A percentile compares a stretch with the other conserved stretches of the same genome.
Conservation (phyloP, 441 rosid species). For the Arabidopsis hybrid region DNA sequence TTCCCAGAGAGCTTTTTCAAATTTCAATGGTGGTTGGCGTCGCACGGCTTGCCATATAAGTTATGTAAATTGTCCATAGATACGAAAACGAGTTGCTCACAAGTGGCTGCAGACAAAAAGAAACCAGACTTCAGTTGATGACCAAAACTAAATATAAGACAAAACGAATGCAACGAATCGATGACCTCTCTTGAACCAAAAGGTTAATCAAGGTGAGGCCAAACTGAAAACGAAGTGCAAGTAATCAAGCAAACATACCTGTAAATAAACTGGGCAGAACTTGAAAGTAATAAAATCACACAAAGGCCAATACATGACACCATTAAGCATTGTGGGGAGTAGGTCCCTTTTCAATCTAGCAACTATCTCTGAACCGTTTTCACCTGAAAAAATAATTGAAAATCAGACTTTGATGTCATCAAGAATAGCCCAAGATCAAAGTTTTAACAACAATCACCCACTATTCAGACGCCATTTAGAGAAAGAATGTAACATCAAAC, state of each 20-base stretch:
- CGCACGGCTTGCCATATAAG: constrained; percentile 79
- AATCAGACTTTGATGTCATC: not conserved
- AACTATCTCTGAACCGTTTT: constrained; percentile 61
- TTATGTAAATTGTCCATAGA: constrained; percentile 84
- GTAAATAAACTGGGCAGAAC: constrained; percentile 82
- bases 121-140: constrained; percentile 19
- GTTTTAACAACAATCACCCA: not conserved
- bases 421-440: not conserved
- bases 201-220: not conserved
- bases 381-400: constrained; percentile 54
- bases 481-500: not conserved
- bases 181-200: not conserved
- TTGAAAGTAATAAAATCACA: constrained; percentile 90
- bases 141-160: not conserved
- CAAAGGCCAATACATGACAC: constrained; percentile 87
- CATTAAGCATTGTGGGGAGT: constrained; percentile 73
- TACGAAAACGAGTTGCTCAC: constrained; percentile 93
- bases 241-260: constrained; percentile 53
- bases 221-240: not conserved
- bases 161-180: not conserved
- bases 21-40: constrained; percentile 51
- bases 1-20: constrained; percentile 37
- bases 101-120: constrained; percentile 67
- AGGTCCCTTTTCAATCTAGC: constrained; percentile 83
- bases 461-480: not conserved